A percentile compares a stretch with the other conserved stretches of the same genome.
phyloP scores from a whole-genome alignment of 306 rosid genomes.

The Quercus gilva region DNA sequence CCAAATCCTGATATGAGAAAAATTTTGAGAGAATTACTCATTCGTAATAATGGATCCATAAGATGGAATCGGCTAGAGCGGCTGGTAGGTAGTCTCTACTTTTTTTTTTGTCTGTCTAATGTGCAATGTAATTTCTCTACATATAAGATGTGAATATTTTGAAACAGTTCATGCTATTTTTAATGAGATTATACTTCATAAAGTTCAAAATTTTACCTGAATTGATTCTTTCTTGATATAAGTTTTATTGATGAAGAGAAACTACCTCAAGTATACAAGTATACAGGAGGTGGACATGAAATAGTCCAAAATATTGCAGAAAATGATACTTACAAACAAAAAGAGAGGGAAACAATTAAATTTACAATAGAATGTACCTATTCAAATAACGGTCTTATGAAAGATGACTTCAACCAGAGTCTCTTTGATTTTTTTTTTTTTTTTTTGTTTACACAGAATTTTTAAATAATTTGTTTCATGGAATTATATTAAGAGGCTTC shows the following conservation, averaged over 20 bases:
- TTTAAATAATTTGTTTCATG: not conserved
- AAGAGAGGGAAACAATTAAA: no score
- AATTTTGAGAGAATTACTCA: constrained; percentile 89
- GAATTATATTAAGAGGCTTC: constrained; percentile 9
- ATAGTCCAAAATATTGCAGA: no score
- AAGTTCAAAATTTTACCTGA: not conserved
- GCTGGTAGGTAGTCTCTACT: constrained; percentile 49
- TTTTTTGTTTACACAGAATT: not conserved
- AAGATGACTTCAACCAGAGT: not conserved
- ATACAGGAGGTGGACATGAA: no score
- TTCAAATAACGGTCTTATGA: no score
- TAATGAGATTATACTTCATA: not conserved
- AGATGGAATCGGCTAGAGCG: constrained; percentile 98
- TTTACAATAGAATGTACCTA: no score
- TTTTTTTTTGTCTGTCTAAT: constrained; percentile 6
- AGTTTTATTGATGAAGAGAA: no score
- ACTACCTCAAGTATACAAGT: no score
- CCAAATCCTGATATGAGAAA: constrained; percentile 97
- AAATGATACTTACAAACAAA: no score
- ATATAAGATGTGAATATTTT: not conserved
- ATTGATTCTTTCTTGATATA: no score
- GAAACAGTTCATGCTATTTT: not conserved
- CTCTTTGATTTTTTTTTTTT: not conserved
- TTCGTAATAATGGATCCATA: constrained; percentile 78
- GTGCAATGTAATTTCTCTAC: constrained; percentile 3